These are phyloP conservation scores for Mycena amicta DNA, from an alignment of 768 basidiomycete species.

Conservation along the genomic window DNA sequence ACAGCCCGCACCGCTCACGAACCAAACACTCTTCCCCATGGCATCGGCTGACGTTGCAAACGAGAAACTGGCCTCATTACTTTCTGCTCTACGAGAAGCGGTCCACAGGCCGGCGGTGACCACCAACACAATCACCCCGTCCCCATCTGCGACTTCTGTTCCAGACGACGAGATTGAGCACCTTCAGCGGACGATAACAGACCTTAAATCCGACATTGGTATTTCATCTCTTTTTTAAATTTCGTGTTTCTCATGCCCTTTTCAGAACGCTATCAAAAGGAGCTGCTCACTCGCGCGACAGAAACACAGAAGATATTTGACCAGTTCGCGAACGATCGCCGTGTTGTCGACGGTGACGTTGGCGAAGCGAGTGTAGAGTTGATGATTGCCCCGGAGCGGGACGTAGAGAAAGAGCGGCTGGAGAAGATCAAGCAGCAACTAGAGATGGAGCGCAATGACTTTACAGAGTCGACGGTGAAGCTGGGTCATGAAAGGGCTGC, in stretches of 20 bases:
- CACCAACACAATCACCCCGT: slow-evolving; percentile 24
- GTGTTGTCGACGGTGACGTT: slow-evolving; percentile 33
- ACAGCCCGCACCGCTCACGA: slow-evolving; percentile 49
- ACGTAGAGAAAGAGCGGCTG: slow-evolving; percentile 57
- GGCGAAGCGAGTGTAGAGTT: slow-evolving; percentile 55
- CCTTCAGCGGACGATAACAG: slow-evolving; percentile 51
- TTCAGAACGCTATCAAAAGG: slow-evolving; percentile 50
- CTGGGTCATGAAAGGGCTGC: slow-evolving; percentile 65
- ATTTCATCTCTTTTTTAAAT: too few relatives aligned
- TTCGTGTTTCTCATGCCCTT: too few relatives aligned
- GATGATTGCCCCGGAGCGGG: slow-evolving; percentile 52
- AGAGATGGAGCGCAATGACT: slow-evolving; percentile 64
- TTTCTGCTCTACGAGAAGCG: slow-evolving; percentile 43
- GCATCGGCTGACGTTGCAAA: slow-evolving; percentile 50
- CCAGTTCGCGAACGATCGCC: slow-evolving; percentile 52
- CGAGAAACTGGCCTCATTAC: slow-evolving; percentile 48
- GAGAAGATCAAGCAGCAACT: slow-evolving; percentile 57
- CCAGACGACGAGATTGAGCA: slow-evolving; percentile 49
- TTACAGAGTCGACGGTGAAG: slow-evolving; percentile 63
- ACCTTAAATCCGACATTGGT: slow-evolving; percentile 60
- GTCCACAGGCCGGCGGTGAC: slow-evolving; percentile 31
- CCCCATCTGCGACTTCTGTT: slow-evolving; percentile 20
- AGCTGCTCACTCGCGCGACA: slow-evolving; percentile 41
- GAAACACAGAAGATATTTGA: slow-evolving; percentile 60
- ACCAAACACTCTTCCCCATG: slow-evolving; percentile 56